Base-by-base conservation (phyloP, 768 basidiomycete genomes). In the Butyriboletus loyo region DNA sequence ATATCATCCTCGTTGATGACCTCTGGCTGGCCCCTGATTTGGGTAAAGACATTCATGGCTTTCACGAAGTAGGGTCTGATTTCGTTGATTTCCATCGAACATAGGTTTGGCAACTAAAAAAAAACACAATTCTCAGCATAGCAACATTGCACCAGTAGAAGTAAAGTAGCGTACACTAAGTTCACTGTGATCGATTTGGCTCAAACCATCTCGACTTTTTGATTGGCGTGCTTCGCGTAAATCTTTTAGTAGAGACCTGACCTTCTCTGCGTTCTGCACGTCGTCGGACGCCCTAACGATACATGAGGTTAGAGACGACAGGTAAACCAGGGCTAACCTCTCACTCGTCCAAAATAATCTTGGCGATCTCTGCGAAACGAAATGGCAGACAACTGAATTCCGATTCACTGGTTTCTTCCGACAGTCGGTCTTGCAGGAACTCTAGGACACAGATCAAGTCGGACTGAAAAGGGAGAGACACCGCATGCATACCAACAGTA, bases 201-300 rank as follows among this genome's bases (percentile, higher is more conserved):
- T 77, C 2, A 98, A 73, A 77, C 94, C 94, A 49, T 89, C 83
- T 55, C 95, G 75, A 72, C 89, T 87, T 66, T 99, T 99, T 8
- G 94, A 89, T 67, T 98, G 96, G 35, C 97, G 81, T 13, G 91
- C 92, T 74, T 98, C 95, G 13, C 95, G 87, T n/a, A 98, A 76
- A 65, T 97, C 94, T 68, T 98, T 95, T 19, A 98, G 78, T 2
- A 98, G 72, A 6, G 86, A 85, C 6, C 91, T 82, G 21, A 98
- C 74, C 59, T 84, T 88, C 50, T 97, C 92, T 5, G 94, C 83
- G 52, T 85, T 84, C 49, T 86, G 82, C 8, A 98, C 74, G 59
- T 99, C 95, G 64, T 98, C 95, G 9, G 92, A 79, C 0, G 96
- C 95, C 0, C 96, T 98, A 50, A 10, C 37, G 22, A 17, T 24